Evolutionary conservation across 495 filamentous ascomycete genomes (phyloP).

Genomic region (Hypoxylon fragiforme): DNA sequence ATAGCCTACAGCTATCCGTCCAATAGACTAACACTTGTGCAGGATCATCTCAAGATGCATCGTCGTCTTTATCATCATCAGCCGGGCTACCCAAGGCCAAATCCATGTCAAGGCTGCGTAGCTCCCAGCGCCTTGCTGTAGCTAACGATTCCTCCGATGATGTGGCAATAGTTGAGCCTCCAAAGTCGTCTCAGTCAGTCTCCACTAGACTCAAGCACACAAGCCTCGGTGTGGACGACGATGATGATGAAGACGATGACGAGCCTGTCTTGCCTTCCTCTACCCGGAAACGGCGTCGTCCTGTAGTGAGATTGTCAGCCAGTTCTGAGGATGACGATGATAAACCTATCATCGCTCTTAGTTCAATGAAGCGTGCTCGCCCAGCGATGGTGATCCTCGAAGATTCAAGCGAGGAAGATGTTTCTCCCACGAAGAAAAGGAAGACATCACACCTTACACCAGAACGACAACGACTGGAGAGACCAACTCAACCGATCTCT

Average conservation of each 20-base stretch:
- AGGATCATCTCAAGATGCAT: slow-evolving; percentile 5
- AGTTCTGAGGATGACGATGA: slow-evolving; percentile 33
- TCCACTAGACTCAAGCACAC: slow-evolving; percentile 26
- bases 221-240: slow-evolving; percentile 20
- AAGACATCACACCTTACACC: slow-evolving; percentile 24
- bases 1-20: too few relatives aligned
- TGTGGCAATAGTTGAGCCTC: slow-evolving; percentile 13
- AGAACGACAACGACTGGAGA: slow-evolving; percentile 23
- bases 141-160: slow-evolving; percentile 24
- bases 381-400: slow-evolving; percentile 12
- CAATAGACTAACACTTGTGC: slow-evolving; percentile 3
- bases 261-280: slow-evolving; percentile 11
- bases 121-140: not conserved
- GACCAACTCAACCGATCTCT: slow-evolving; percentile 11
- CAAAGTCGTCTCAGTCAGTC: slow-evolving; percentile 33
- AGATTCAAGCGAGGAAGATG: slow-evolving; percentile 28
- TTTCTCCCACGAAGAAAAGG: slow-evolving; percentile 28
- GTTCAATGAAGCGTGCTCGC: slow-evolving; percentile 9
- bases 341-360: slow-evolving; percentile 25
- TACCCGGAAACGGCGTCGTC: slow-evolving; percentile 17
- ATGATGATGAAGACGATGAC: slow-evolving; percentile 8
- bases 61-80: slow-evolving; percentile 1
- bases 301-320: not conserved
- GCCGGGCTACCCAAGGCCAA: slow-evolving; percentile 9
- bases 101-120: slow-evolving; percentile 22